Base-by-base conservation (phyloP, 371 early-diverging fungal species). In the Ordospora pajunii region DNA sequence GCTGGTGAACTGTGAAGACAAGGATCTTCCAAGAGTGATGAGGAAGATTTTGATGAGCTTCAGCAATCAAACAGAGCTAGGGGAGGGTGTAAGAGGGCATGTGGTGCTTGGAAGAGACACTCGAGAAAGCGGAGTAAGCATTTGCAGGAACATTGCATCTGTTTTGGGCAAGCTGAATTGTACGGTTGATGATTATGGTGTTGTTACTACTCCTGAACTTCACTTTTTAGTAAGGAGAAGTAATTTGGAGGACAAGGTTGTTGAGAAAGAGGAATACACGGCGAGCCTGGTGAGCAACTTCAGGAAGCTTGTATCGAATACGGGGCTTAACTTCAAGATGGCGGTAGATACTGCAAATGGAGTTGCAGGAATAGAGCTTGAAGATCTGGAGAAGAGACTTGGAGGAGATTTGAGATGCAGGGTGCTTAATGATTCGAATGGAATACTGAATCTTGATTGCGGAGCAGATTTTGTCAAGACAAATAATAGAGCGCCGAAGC, bases 391-490 rank as follows among this genome's bases (percentile, higher is more conserved):
- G 22, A 89, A 88, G 69, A 90, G 88, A 84, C 88, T 94, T 22
- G 95, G 94, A 87, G 86, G 87, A 76, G 87, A 91, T 77, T 89
- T 90, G 84, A 81, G 86, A 85, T 22, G 42, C 44, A 63, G 37
- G 64, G 48, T 69, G 17, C 67, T 77, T 21, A 77, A 70, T 64
- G 67, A 73, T 69, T 32, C 50, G n/a, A 52, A 37, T 45, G 81
- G 79, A 9, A 27, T 70, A n/a, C 52, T 83, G 45, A 82, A 83
- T 54, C 51, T 82, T 54, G 64, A 81, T 17, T 91, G 94, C 82
- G 99, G 99, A 75, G 95, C 97, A 12, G 97, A 97, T 84, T 92
- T 86, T 84, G 96, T 97, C 70, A 97, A 96, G 87, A 87, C 90
- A 27, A 83, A 89, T 48, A 92, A 94, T 82, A 87, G 84, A 40